Evolutionary conservation across 306 rosid species (phyloP).

Genomic region (Begonia fuchsioides): DNA sequence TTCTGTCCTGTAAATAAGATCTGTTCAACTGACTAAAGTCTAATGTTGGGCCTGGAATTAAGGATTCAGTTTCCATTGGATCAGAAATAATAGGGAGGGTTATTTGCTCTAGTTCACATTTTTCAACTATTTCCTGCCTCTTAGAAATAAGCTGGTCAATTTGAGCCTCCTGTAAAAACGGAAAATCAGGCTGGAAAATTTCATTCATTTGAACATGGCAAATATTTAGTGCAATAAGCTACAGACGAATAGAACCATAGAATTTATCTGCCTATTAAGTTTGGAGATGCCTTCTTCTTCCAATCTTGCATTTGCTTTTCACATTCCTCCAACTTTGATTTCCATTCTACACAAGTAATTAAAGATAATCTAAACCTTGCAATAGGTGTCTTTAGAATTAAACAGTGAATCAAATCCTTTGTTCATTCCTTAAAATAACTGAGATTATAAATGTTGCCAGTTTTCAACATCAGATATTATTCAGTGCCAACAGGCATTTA

Average conservation of each 20-base stretch:
- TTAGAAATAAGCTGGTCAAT: constrained; percentile 52
- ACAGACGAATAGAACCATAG: constrained; percentile 43
- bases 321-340: constrained; percentile 75
- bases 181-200: constrained; percentile 9
- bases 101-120: constrained; percentile 77
- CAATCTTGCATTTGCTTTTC: constrained; percentile 96
- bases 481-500: too few species aligned
- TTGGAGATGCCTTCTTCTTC: constrained; percentile 75
- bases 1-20: constrained; percentile 46
- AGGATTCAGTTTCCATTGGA: constrained; percentile 72
- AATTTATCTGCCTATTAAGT: constrained; percentile 72
- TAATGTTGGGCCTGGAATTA: constrained; percentile 43
- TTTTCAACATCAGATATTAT: too few species aligned
- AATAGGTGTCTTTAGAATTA: too few species aligned
- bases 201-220: constrained; percentile 10
- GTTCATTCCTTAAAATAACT: too few species aligned
- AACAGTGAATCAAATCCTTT: too few species aligned
- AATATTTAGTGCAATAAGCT: constrained; percentile 1
- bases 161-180: constrained; percentile 56
- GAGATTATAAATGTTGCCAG: too few species aligned
- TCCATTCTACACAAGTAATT: constrained; percentile 48
- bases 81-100: constrained; percentile 58
- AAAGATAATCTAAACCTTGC: too few species aligned
- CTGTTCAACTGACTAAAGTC: constrained; percentile 65
- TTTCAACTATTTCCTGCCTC: constrained; percentile 81